Evolutionary conservation across 148 eudicot genomes (phyloP), one percentile per base, ranked within the genome.

Genomic region (Cornus controversa): DNA sequence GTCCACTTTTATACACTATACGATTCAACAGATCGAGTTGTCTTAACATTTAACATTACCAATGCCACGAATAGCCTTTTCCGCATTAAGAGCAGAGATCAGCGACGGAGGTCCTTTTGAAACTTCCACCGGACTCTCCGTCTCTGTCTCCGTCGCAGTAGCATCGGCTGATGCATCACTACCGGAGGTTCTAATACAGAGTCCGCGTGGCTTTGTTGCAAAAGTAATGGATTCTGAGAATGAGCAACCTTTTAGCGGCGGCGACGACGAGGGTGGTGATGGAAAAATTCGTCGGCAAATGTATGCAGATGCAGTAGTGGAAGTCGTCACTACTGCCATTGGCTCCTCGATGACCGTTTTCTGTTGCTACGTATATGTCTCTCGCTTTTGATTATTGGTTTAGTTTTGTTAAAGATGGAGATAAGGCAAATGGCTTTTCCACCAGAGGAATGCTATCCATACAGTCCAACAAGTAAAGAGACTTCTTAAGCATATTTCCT

Each of bases 31-130:
- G 6, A n/a, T n/a, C n/a, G n/a, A 40, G 45, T 40, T 4, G 7
- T 40, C 58, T n/a, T n/a, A n/a, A n/a, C n/a, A n/a, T 18, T 31
- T 0, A n/a, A 10, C 36, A 34, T 28, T 90, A 93, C 98, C 87
- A 77, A 94, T 89, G 78, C 97, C 98, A 2, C 91, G 94, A 45
- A 90, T 87, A 79, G 96, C 96, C 77, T 92, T 92, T 75, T 94
- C 89, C 14, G 90, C 92, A 69, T 94, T 94, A 58, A 92, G 91
- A n/a, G 98, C 70, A 70, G 94, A 89, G 66, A 94, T 92, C 62
- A 94, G 77, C 15, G 94, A 92, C 0, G 90, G 86, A 60, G 87
- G 85, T 45, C 85, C 92, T 57, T 84, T 77, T 2, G 86, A 86
- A 28, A 88, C 77, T 77, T 92, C 93, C 15, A 81, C 78, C 1